Evolutionary conservation across 345 rosid genomes (phyloP).

Genomic region (Boechera divaricarpa): DNA sequence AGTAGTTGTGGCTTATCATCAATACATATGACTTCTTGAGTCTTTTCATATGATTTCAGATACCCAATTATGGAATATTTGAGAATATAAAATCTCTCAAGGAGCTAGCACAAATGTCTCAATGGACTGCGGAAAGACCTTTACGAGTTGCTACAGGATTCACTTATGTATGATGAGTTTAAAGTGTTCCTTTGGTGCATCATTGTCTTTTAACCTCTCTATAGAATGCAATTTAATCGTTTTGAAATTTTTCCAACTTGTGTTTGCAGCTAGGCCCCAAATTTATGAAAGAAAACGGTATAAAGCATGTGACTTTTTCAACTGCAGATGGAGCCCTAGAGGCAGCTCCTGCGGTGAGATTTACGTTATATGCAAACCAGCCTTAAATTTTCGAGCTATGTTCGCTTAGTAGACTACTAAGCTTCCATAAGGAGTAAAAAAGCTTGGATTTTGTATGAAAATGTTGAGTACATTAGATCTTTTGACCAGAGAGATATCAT

Average conservation of each 20-base stretch:
- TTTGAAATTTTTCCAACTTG: conserved; percentile 11
- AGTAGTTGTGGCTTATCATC: conserved; percentile 12
- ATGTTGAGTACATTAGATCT: conserved; percentile 12
- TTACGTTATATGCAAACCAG: conserved; percentile 11
- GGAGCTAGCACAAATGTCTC: conserved; percentile 84
- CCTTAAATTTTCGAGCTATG: conserved; percentile 8
- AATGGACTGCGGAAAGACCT: conserved; percentile 90
- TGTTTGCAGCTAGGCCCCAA: conserved; percentile 82
- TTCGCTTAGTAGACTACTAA: background rate
- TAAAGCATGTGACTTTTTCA: conserved; percentile 78
- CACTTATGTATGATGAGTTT: conserved; percentile 63
- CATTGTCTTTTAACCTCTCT: background rate
- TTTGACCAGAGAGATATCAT: background rate
- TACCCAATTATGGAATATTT: conserved; percentile 94
- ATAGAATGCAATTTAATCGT: conserved; percentile 6
- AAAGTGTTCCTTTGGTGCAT: conserved; percentile 13
- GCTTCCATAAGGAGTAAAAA: conserved; percentile 9
- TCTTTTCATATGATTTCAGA: conserved; percentile 53
- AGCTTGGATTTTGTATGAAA: background rate
- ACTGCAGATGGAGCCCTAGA: conserved; percentile 98
- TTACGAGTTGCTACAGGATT: conserved; percentile 93
- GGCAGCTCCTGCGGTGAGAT: conserved; percentile 98
- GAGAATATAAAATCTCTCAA: conserved; percentile 78
- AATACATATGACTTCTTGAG: background rate
- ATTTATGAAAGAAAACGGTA: conserved; percentile 81